Percentiles rank a stretch among this genome's conserved stretches.
Evolutionary conservation across 2,329 filamentous ascomycete genomes (phyloP).

Genomic region (Penicillium corylophilum): DNA sequence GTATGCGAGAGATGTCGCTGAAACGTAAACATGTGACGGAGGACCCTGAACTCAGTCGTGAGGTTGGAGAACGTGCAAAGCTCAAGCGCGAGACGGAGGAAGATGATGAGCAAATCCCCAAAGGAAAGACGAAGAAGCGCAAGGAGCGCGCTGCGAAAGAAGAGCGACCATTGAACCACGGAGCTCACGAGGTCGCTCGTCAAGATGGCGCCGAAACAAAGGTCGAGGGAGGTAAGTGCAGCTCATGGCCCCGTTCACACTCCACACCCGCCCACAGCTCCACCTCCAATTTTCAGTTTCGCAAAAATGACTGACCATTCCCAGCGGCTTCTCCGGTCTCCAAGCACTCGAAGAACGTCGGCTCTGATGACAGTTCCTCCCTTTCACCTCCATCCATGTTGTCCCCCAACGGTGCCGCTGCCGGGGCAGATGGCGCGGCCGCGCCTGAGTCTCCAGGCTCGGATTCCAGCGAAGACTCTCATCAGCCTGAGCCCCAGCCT

Average conservation of each 20-base stretch:
- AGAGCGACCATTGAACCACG: constrained; percentile 59
- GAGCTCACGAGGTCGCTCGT: constrained; percentile 62
- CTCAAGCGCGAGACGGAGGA: constrained; percentile 48
- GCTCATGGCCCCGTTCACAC: not conserved
- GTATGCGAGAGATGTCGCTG: constrained; percentile 59
- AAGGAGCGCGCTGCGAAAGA: constrained; percentile 68
- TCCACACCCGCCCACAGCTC: constrained; percentile 15
- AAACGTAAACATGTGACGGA: constrained; percentile 58
- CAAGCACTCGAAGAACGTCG: constrained; percentile 40
- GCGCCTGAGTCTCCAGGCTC: constrained; percentile 65
- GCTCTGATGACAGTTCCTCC: constrained; percentile 39
- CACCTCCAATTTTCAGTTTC: constrained; percentile 10
- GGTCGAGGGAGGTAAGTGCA: constrained; percentile 52
- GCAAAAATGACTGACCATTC: constrained; percentile 13
- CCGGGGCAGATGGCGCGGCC: constrained; percentile 59
- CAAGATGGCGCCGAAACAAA: constrained; percentile 64
- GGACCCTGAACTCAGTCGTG: constrained; percentile 50
- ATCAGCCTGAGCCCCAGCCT: constrained; percentile 61
- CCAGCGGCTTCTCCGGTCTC: constrained; percentile 38
- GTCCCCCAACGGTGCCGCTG: constrained; percentile 41
- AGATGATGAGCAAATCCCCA: constrained; percentile 50
- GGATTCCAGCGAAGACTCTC: constrained; percentile 55
- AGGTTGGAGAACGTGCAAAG: constrained; percentile 50
- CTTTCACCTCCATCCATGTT: constrained; percentile 44
- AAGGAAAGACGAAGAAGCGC: constrained; percentile 73